Evolutionary conservation across 345 rosid species (phyloP).

Genomic region (Corymbia maculata): DNA sequence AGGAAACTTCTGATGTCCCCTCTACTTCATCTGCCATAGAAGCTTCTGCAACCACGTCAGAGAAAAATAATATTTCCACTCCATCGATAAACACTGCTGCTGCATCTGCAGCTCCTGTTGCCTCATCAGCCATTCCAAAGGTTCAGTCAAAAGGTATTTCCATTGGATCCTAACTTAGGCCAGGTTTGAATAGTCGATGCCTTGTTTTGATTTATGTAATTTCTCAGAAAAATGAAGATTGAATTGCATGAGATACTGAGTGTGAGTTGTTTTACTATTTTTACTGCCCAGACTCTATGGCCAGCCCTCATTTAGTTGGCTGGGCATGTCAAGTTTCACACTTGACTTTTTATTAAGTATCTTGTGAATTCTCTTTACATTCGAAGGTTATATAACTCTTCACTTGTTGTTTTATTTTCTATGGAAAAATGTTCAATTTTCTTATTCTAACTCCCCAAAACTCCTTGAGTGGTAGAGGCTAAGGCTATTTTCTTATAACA

Average conservation of each 20-base stretch:
- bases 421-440: not conserved
- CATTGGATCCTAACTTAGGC: not conserved
- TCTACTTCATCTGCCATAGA: constrained; percentile 14
- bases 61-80: constrained; percentile 11
- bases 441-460: not conserved
- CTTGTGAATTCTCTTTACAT: not conserved
- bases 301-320: not conserved
- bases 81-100: constrained; percentile 11
- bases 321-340: not conserved
- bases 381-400: not conserved
- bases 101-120: constrained; percentile 18
- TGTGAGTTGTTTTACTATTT: not conserved
- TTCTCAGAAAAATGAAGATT: not conserved
- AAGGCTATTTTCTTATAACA: not conserved
- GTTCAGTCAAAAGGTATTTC: constrained; percentile 67
- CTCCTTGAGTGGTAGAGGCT: not conserved
- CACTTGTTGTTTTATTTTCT: not conserved
- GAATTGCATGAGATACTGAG: not conserved
- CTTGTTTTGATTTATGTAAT: not conserved
- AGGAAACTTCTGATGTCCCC: constrained; percentile 18
- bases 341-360: not conserved
- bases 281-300: not conserved
- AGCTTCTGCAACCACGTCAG: constrained; percentile 17
- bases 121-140: constrained; percentile 29
- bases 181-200: not conserved